These are phyloP conservation scores for Xylaria sp. DNA, from an alignment of 2,329 filamentous ascomycete genomes.

Conservation along the genomic window DNA sequence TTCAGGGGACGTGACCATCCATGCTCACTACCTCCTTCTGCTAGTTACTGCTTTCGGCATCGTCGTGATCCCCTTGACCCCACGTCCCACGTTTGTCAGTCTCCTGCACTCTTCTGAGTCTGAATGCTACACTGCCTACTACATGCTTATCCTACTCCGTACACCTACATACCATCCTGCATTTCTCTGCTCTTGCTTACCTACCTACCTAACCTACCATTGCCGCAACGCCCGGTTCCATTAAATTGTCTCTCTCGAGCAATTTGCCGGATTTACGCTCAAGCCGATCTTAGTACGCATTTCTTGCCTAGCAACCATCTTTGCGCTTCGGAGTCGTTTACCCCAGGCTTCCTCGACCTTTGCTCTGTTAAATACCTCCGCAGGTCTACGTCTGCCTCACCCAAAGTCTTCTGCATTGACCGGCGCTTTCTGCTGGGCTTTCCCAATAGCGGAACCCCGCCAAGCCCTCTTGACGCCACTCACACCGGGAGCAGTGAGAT, in stretches of 20 bases:
- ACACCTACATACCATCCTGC: background rate
- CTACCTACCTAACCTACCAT: constrained; percentile 8
- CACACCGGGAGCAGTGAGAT: constrained; percentile 2
- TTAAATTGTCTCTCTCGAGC: constrained; percentile 8
- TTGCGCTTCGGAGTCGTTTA: constrained; percentile 9
- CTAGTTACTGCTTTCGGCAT: constrained; percentile 1
- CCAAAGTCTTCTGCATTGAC: constrained; percentile 21
- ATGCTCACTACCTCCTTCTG: background rate
- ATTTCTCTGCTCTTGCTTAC: constrained; percentile 8
- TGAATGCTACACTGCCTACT: background rate
- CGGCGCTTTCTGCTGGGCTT: constrained; percentile 22
- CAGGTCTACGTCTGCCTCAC: constrained; percentile 15
- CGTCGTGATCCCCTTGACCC: constrained; percentile 13
- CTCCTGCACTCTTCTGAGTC: constrained; percentile 11
- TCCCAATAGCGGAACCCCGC: constrained; percentile 10
- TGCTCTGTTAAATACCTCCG: constrained; percentile 20
- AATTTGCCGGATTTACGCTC: constrained; percentile 4
- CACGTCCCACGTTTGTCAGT: constrained; percentile 14
- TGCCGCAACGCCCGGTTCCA: constrained; percentile 6
- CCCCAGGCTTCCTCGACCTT: constrained; percentile 18
- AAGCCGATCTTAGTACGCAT: background rate
- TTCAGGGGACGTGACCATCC: constrained; percentile 1
- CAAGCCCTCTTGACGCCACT: constrained; percentile 6
- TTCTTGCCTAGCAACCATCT: background rate
- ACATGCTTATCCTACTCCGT: background rate